phyloP scores from a whole-genome alignment of 345 rosid genomes.

The Melaleuca quinquenervia region DNA sequence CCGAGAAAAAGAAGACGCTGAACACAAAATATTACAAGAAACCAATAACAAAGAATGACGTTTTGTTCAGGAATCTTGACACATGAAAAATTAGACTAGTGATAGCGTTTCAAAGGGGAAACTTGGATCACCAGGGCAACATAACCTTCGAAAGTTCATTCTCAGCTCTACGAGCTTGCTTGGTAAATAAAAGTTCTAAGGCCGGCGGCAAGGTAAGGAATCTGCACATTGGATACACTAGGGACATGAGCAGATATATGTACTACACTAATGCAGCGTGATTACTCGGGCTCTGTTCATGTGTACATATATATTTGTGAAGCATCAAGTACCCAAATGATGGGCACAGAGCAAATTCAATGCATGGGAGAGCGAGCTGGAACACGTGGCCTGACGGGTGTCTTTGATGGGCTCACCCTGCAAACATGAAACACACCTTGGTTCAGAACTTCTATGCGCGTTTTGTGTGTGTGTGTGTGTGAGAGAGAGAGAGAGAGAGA shows the following conservation, averaged over 20 bases:
- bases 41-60: neutral
- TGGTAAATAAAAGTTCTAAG: neutral
- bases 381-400: conserved; percentile 77
- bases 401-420: conserved; percentile 99
- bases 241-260: neutral
- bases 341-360: conserved; percentile 11
- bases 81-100: neutral
- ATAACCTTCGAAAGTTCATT: neutral
- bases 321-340: neutral
- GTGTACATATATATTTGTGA: neutral
- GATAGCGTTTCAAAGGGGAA: neutral
- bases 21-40: neutral
- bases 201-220: neutral
- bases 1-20: neutral
- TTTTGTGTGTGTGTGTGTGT: accelerated
- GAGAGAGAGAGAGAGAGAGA: neutral
- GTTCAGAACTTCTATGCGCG: neutral
- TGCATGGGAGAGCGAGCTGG: conserved; percentile 27
- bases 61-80: neutral
- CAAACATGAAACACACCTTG: neutral
- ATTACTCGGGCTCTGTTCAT: neutral
- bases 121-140: neutral
- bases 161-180: neutral
- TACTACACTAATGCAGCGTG: neutral
- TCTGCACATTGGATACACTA: neutral